Evolutionary conservation across 345 rosid genomes (phyloP), one percentile per base, ranked within the genome.

Genomic region (Eutrema heterophyllum): DNA sequence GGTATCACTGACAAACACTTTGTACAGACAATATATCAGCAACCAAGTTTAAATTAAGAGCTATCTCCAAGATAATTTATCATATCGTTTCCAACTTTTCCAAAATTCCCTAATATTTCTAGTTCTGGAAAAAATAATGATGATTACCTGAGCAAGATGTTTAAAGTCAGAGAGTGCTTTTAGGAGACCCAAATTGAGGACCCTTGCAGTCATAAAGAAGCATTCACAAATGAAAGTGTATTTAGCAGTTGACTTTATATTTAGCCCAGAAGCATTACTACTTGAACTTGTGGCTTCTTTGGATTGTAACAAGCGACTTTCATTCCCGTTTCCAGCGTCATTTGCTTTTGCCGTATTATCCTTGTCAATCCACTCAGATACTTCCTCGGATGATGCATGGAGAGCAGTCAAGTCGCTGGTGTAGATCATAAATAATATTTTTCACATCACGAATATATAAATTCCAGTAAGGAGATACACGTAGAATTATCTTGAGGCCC

Each of bases 131-230:
- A 59, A 3, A 61, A n/a, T 63, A 50, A 6, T 4, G 65, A 48
- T 66, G 55, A 71, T 60, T 84, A 92, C 99, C 99, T 95, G 99
- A 74, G 87, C 81, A 53, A 95, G 88, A 86, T 92, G 98, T 86
- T 92, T 95, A 70, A 88, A 95, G 85, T 95, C 99, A 5, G 97
- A 90, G 86, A 90, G 90, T 74, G 98, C 92, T 83, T 96, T 96
- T 70, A 96, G 57, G 67, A 95, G 87, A 76, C 99, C 98, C 86
- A 95, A 78, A 80, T 89, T 95, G 55, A 92, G 96, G 74, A 86
- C 98, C 89, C 98, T 84, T 64, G 97, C 97, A 49, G 98, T 92
- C 97, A 95, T 95, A 78, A 92, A 96, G 88, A 96, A 96, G 84
- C 97, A 87, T 85, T 96, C 98, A 80, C 94, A 90, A 50, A 90